Evolutionary conservation across 176 grass and related monocot species (phyloP), one percentile per base, ranked within the genome.

Genomic region (Avena atlantica): DNA sequence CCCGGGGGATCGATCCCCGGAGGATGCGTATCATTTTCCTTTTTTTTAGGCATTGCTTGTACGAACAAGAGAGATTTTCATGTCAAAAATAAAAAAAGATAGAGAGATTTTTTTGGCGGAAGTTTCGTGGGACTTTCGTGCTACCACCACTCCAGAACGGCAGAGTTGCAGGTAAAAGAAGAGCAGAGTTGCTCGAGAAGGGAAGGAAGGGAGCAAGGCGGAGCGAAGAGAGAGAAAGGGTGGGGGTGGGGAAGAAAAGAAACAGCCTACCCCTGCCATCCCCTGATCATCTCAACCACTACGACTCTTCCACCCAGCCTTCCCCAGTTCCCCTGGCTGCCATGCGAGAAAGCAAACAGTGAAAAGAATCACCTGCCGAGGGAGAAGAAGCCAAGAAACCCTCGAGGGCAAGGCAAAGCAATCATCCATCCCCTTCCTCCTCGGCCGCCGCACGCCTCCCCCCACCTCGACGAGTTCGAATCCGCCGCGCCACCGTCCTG

Each of bases 241-340:
- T n/a, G n/a, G n/a, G n/a, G n/a, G n/a, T n/a, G n/a, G n/a, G n/a
- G n/a, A n/a, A n/a, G n/a, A n/a, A n/a, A n/a, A n/a, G n/a, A n/a
- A n/a, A n/a, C n/a, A n/a, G n/a, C n/a, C n/a, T n/a, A n/a, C n/a
- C n/a, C n/a, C n/a, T n/a, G 64, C 81, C 66, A 83, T n/a, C 4
- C 14, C 44, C 65, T 70, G 66, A 56, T 72, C 81, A 4, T 56
- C 81, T 53, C 81, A 83, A 56, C 81, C 21, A 29, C 50, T 70
- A 49, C 5, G 40, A 42, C 40, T 42, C 40, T 42, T 42, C 40
- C 6, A 42, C 40, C 40, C 40, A 42, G 40, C 40, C 40, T 40
- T 40, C 37, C 37, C 37, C 37, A n/a, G n/a, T 23, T 21, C 27
- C 49, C 55, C 27, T 50, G 8, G 23, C 72, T 50, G 9, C 49